Evolutionary conservation across 2,329 filamentous ascomycete species (phyloP).

Genomic region (Sodiomyces alkalinus): DNA sequence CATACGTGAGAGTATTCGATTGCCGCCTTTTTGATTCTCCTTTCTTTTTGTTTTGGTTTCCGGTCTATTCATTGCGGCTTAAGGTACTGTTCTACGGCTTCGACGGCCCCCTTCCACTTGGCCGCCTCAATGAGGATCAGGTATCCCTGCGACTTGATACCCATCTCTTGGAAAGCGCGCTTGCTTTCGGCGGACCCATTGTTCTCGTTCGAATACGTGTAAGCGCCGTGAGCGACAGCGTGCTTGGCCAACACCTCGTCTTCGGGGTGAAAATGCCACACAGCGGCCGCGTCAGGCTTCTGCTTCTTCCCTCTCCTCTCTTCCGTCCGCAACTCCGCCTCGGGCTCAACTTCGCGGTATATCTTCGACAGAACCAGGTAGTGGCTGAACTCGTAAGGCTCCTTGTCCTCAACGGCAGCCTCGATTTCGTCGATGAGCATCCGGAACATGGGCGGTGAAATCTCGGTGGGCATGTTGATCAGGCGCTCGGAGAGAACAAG

Average conservation of each 20-base stretch:
- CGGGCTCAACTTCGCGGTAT: slow-evolving; percentile 79
- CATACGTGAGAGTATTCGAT: no score
- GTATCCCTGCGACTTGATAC: slow-evolving; percentile 70
- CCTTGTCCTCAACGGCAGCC: slow-evolving; percentile 75
- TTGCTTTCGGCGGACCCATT: slow-evolving; percentile 80
- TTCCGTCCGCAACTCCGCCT: slow-evolving; percentile 55
- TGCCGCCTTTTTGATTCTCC: no score
- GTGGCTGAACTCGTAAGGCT: slow-evolving; percentile 86
- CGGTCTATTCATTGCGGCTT: slow-evolving; percentile 21
- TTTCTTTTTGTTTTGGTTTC: no score
- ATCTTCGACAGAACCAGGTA: slow-evolving; percentile 85
- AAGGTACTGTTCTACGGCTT: slow-evolving; percentile 62
- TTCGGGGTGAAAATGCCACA: slow-evolving; percentile 90
- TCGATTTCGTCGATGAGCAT: slow-evolving; percentile 89
- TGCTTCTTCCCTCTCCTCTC: slow-evolving; percentile 53
- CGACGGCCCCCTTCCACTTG: slow-evolving; percentile 62
- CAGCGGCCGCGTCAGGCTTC: slow-evolving; percentile 40
- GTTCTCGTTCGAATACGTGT: slow-evolving; percentile 66
- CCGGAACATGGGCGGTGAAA: slow-evolving; percentile 83
- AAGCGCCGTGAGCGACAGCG: slow-evolving; percentile 54
- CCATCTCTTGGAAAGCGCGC: slow-evolving; percentile 85
- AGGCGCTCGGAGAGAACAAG: slow-evolving; percentile 83
- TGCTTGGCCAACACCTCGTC: slow-evolving; percentile 77
- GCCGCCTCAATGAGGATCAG: slow-evolving; percentile 72
- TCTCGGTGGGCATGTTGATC: slow-evolving; percentile 92